phyloP scores from a whole-genome alignment of 441 rosid genomes.

The Heliophila coronopifolia region DNA sequence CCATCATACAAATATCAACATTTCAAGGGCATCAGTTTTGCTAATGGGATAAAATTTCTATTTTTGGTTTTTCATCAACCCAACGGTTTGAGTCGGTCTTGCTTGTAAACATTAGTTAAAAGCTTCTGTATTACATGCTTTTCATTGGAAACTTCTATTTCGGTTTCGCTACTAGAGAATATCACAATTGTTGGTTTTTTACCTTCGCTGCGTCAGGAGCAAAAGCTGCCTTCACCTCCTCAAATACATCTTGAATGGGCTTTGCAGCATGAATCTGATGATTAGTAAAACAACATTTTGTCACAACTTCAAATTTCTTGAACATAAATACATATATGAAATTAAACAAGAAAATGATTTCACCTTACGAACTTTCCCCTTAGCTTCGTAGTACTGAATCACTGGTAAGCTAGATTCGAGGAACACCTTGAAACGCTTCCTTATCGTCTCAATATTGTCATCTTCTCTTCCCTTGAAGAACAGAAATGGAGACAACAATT shows the following conservation, averaged over 20 bases:
- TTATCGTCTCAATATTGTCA: slow-evolving; percentile 46
- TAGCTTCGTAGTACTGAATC: slow-evolving; percentile 37
- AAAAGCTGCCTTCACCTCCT: slow-evolving; percentile 29
- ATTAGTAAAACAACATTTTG: background rate
- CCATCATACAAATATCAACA: no score
- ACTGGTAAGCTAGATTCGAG: slow-evolving; percentile 43
- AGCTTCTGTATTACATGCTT: slow-evolving; percentile 4
- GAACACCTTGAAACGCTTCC: slow-evolving; percentile 45
- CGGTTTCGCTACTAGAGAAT: slow-evolving; percentile 18
- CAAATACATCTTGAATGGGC: slow-evolving; percentile 37
- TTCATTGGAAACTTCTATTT: slow-evolving; percentile 6
- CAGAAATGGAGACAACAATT: slow-evolving; percentile 1
- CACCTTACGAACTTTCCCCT: slow-evolving; percentile 47
- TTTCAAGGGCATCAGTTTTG: no score
- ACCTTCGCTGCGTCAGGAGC: slow-evolving; percentile 33
- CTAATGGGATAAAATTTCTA: no score
- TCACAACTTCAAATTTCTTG: background rate
- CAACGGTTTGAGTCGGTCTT: no score
- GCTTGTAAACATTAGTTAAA: slow-evolving; percentile 10
- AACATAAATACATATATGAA: no score
- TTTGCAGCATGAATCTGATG: slow-evolving; percentile 40
- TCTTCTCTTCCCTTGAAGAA: slow-evolving; percentile 43
- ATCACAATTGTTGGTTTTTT: slow-evolving; percentile 17
- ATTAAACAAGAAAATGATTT: background rate
- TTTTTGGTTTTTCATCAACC: no score